Evolutionary conservation across 768 basidiomycete species (phyloP).

Genomic region (Brasilioporus rufonigricans): DNA sequence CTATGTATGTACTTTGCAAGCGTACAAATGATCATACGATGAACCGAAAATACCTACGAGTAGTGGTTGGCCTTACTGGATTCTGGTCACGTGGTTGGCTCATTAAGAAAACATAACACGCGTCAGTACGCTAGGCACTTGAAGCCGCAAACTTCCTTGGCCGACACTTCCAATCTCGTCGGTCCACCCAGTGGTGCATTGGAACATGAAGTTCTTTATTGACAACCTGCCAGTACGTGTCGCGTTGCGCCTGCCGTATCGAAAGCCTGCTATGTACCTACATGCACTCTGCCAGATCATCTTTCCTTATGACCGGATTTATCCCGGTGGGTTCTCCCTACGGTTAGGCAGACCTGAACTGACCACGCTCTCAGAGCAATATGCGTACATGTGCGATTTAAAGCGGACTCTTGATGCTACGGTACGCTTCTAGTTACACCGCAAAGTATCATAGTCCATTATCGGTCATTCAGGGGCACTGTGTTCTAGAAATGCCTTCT

Average conservation of each 20-base stretch:
- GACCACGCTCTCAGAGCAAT: constrained; percentile 69
- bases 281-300: constrained; percentile 53
- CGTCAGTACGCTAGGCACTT: no score
- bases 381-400: constrained; percentile 98
- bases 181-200: neutral
- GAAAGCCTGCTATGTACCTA: neutral
- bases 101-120: no score
- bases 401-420: constrained; percentile 95
- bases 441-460: neutral
- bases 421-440: constrained; percentile 40
- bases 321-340: constrained; percentile 65
- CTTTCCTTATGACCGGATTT: constrained; percentile 94
- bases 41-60: no score
- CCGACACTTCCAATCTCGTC: neutral
- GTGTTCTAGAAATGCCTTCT: constrained; percentile 99
- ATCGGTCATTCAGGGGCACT: constrained; percentile 74
- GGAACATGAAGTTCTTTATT: constrained; percentile 75
- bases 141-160: no score
- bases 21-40: no score
- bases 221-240: constrained; percentile 72
- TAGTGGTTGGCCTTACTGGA: no score
- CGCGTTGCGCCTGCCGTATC: neutral
- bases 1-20: no score
- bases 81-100: constrained; percentile 15
- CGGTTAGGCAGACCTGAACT: neutral